Conservation (phyloP, 495 filamentous ascomycete genomes). For the Podospora comata region DNA sequence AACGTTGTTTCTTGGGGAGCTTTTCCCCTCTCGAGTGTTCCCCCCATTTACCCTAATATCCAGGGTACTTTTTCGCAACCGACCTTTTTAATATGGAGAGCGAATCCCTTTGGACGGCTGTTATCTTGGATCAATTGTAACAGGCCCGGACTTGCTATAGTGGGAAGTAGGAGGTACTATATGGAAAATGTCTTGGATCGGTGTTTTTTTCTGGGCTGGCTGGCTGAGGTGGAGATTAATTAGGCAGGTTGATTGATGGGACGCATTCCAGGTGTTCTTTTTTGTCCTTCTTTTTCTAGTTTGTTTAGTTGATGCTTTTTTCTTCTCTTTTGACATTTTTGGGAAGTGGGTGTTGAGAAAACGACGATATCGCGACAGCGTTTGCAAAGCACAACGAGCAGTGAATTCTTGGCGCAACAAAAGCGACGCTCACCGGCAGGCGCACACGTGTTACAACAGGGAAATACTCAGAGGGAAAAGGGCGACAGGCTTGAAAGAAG, state of each 20-base stretch:
- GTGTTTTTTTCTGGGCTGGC: neutral
- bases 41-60: conserved; percentile 25
- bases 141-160: neutral
- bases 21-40: neutral
- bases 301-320: neutral
- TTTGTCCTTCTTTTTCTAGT: neutral
- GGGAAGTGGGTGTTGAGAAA: neutral
- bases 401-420: too few species aligned
- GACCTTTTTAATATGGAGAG: conserved; percentile 23
- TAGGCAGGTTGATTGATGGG: neutral
- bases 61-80: conserved; percentile 6
- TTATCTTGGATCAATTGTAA: neutral
- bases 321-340: neutral
- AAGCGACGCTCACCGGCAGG: too few species aligned
- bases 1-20: neutral
- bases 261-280: neutral
- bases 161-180: neutral
- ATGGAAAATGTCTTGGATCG: neutral
- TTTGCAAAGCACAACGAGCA: neutral
- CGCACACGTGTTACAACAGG: too few species aligned
- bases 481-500: too few species aligned
- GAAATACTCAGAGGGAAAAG: too few species aligned
- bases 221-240: neutral
- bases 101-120: conserved; percentile 13
- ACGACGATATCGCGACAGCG: neutral